Evolutionary conservation across 306 rosid species (phyloP), one percentile per base, ranked within the genome.

Genomic region (Urtica urens): DNA sequence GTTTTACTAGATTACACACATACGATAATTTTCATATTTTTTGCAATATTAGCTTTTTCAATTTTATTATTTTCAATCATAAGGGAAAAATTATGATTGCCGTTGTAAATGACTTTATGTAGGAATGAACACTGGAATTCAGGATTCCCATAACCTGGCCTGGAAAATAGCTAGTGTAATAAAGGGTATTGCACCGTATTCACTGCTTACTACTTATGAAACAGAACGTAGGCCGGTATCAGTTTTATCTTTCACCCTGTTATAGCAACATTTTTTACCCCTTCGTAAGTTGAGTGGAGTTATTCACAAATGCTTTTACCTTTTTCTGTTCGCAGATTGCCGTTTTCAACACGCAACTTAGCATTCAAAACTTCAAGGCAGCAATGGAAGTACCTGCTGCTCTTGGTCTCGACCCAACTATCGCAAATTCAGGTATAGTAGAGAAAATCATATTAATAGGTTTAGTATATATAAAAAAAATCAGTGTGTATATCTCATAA

Each of bases 101-200:
- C 38, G 22, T 51, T 64, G 10, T 42, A 28, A 6, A 23, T 53
- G 55, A 66, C n/a, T 63, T 45, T 63, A 34, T 65, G 62, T 81
- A 90, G 99, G 99, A 70, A 90, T 90, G 99, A 90, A 90, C 76
- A 84, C 95, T 49, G 97, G 97, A 66, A 81, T 90, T 69, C 95
- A 81, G 79, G 95, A 85, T 74, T 84, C 81, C 50, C 92, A 81
- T 71, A 90, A 85, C 76, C 94, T 90, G 72, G 92, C 95, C 63
- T 90, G 99, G 99, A 90, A 90, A 77, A 60, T 90, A 62, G 94
- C 95, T 66, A 76, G 75, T 19, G 72, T 81, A 52, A 68, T 79
- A 16, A 77, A 73, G 78, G 92, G 86, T 75, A 79, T 65, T 73
- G 78, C 92, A 52, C 79, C 94, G 63, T 49, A 52, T 77, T 72